Base-by-base conservation (phyloP, 2,329 filamentous ascomycete genomes). In the Fusarium penzigii region DNA sequence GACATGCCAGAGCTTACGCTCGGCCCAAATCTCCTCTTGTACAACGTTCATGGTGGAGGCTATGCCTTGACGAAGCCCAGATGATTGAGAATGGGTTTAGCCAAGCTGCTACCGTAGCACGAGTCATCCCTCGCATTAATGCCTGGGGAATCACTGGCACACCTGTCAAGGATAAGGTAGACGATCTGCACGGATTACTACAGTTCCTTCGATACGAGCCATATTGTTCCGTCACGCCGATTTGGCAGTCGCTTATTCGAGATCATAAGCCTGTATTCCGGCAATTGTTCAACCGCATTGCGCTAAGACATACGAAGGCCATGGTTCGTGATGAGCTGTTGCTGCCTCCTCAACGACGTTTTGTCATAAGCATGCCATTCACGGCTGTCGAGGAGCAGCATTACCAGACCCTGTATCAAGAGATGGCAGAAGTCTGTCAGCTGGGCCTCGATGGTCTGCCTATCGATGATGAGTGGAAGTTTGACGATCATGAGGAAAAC, bases 101-200 rank as follows among this genome's bases (percentile, higher is more conserved):
- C 62, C 87, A 90, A 61, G 90, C 93, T 29, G 92, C 94, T 1
- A 83, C 80, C 43, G 85, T 97, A 13, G 92, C 92, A 36, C 84
- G 86, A 39, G 76, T 88, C 25, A 87, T 99, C 55, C 92, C 93
- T 42, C 83, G 94, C 29, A 73, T 89, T 57, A 92, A 96, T 71
- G 87, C 91, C 2, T 97, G 94, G 94, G 92, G 88, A 13, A 86
- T 99, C 39, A 93, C 91, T 0, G 94, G 71, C 40, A 99, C 94
- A 1, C 94, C 94, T 0, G 80, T 97, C 38, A 88, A 89, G 59
- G 90, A 91, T 59, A 82, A 91, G 56, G 81, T 93, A 32, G 71
- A 75, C 63, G 93, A 97, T 69, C 76, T 97, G 8, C 85, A 86
- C 59, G 93, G 93, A 0, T 76, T 97, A 5, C 70, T 97, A 1